These are phyloP conservation scores for Vararia minispora DNA, from an alignment of 768 basidiomycete genomes.

Conservation along the genomic window DNA sequence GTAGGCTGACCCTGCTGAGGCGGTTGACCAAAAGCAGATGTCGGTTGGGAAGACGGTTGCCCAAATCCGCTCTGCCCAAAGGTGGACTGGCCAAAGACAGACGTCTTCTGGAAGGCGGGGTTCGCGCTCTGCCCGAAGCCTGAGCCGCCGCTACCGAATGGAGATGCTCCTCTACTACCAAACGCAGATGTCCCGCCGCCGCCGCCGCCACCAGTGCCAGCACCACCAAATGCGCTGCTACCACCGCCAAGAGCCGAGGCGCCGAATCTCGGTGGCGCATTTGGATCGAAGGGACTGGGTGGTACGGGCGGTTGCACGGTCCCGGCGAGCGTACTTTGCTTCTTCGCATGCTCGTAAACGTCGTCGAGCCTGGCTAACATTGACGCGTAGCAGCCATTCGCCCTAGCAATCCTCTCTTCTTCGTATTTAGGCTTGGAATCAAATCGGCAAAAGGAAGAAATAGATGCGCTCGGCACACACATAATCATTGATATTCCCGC, in stretches of 20 bases:
- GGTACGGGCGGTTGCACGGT: constrained; percentile 4
- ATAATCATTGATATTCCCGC: constrained; percentile 51
- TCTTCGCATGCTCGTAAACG: constrained; percentile 38
- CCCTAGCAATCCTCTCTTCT: constrained; percentile 34
- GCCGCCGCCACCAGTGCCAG: constrained; percentile 11
- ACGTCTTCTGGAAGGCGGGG: no score
- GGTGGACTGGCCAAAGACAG: constrained; percentile 17
- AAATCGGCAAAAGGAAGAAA: background rate
- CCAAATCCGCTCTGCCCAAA: constrained; percentile 24
- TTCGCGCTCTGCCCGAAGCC: constrained; percentile 19
- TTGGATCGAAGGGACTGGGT: constrained; percentile 1
- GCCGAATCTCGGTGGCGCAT: background rate
- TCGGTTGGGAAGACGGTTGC: constrained; percentile 12
- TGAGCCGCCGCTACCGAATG: constrained; percentile 16
- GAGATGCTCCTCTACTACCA: constrained; percentile 20
- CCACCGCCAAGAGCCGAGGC: constrained; percentile 1
- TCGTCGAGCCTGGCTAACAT: constrained; percentile 28
- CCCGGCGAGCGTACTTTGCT: constrained; percentile 24
- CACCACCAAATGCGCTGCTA: constrained; percentile 1
- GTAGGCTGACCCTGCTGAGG: constrained; percentile 19
- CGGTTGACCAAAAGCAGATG: constrained; percentile 26
- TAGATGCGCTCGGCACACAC: constrained; percentile 29
- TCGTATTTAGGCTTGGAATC: constrained; percentile 40
- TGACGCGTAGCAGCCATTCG: constrained; percentile 37
- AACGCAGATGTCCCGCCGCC: constrained; percentile 28